Evolutionary conservation across 2,329 filamentous ascomycete species (phyloP), one percentile per base, ranked within the genome.

Genomic region (Lasiodiplodia citricola): DNA sequence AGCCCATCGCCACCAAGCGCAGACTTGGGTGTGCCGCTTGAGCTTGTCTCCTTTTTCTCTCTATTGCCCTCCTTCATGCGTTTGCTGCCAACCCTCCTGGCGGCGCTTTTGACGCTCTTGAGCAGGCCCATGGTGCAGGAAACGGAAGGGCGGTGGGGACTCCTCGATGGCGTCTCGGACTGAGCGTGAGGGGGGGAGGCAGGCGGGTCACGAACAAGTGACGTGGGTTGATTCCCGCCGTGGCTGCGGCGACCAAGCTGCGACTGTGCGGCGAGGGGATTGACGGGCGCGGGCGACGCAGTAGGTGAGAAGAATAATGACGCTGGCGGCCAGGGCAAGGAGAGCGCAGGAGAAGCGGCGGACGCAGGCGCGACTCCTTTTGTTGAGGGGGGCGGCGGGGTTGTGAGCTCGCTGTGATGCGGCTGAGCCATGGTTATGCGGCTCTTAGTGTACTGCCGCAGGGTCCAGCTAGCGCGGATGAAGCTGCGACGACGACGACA

Each of bases 391-490:
- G 3, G 25, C 16, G 10, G 58, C 44, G 58, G 16, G 41, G 41
- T 18, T 28, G 11, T 1, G 11, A 3, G 7, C 5, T 4, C 16
- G 25, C 18, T 44, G 23, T n/a, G 41, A n/a, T 8, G 41, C 23
- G 41, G 16, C n/a, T 18, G 60, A 64, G 60, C 60, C 60, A 64
- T 64, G 60, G 60, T 64, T 64, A 31, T 52, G 60, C 60, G 60
- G 60, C 44, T 52, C 47, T n/a, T 64, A 52, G 60, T 64, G 47
- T 52, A n/a, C 5, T 35, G 10, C 18, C 60, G 35, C 44, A 63
- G 58, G 41, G 58, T 50, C 58, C 25, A 14, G 28, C 18, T 51
- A 63, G 58, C n/a, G 31, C 38, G 21, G 56, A 47, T 60, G 56
- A 60, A n/a, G 56, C 56, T 47, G 56, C 38, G 37, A 28, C 44